phyloP scores from a whole-genome alignment of 1,284 basidiomycete species.

The Ganoderma sp. region DNA sequence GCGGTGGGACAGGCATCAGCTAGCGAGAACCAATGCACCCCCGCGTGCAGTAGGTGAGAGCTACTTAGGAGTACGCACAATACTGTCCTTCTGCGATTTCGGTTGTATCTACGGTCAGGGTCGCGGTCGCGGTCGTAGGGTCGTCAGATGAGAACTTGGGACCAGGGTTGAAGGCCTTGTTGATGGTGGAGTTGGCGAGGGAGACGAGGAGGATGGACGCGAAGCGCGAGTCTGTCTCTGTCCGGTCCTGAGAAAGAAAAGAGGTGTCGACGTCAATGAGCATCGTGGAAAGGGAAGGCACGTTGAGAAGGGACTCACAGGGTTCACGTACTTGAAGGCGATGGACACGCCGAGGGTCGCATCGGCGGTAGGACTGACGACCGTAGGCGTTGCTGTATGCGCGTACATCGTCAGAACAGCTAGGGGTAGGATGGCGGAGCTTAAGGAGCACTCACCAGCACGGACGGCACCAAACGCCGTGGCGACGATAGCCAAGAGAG shows the following conservation, averaged over 20 bases:
- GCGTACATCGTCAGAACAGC: neutral
- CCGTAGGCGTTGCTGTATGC: neutral
- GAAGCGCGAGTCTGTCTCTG: neutral
- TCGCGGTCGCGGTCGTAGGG: neutral
- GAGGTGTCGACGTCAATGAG: neutral
- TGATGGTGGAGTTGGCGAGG: neutral
- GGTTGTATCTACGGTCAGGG: neutral
- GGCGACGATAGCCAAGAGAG: neutral
- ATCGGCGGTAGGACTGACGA: neutral
- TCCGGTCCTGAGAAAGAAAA: neutral
- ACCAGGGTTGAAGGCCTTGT: neutral
- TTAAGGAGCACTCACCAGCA: neutral
- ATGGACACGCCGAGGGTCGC: neutral
- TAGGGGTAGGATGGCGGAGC: neutral
- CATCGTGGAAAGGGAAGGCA: neutral
- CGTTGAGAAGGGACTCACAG: neutral
- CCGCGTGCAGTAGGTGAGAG: too few species aligned
- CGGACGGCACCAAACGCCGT: neutral
- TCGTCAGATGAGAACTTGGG: neutral
- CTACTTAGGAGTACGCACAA: neutral
- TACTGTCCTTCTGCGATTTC: neutral
- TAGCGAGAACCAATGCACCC: neutral
- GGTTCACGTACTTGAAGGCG: constrained; percentile 3
- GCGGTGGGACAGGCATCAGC: neutral
- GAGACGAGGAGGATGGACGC: neutral